Evolutionary conservation across 1,284 basidiomycete genomes (phyloP), one percentile per base, ranked within the genome.

Genomic region (Malassezia caprae): DNA sequence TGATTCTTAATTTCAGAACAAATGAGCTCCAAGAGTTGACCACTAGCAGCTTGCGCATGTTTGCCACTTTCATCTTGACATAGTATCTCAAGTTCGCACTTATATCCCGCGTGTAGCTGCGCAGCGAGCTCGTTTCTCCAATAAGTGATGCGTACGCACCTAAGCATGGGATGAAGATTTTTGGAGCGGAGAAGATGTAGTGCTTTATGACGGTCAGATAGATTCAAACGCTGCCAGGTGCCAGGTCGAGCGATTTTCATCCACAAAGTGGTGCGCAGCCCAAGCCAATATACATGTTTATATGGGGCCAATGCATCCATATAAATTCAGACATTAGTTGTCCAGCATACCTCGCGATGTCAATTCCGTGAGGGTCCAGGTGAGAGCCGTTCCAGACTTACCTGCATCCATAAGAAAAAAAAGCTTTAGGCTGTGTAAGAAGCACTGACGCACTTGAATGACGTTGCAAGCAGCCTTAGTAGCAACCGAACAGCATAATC

Each of bases 361-460:
- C 67, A 8, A 69, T 40, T 4, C 68, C 68, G 28, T 59, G 63
- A 10, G 68, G 67, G 43, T 70, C 68, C 8, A 48, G 37, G 28
- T 60, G 55, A 37, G 56, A 60, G 24, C 54, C 11, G 41, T 34
- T 40, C 19, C 1, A 41, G 4, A 44, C 51, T 6, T 40, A 53
- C 51, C 51, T 39, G 40, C 47, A 26, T 53, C 56, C 31, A 58
- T 21, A 8, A 49, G 42, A n/a, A 44, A 42, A n/a, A 44, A 49
- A n/a, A 53, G 8, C 3, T 34, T 51, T n/a, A 48, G 8, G 19
- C 40, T 39, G 31, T 13, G 12, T 48, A 3, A 28, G 23, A 4
- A 3, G 6, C 12, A 24, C 12, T 6, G 19, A 21, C 51, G 31
- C n/a, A 31, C 3, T 21, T 21, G 58, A 8, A 40, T n/a, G 39